Percentiles rank a stretch among this genome's conserved stretches.
Evolutionary conservation across 2,329 filamentous ascomycete species (phyloP).

Genomic region (Fonsecaea pedrosoi): DNA sequence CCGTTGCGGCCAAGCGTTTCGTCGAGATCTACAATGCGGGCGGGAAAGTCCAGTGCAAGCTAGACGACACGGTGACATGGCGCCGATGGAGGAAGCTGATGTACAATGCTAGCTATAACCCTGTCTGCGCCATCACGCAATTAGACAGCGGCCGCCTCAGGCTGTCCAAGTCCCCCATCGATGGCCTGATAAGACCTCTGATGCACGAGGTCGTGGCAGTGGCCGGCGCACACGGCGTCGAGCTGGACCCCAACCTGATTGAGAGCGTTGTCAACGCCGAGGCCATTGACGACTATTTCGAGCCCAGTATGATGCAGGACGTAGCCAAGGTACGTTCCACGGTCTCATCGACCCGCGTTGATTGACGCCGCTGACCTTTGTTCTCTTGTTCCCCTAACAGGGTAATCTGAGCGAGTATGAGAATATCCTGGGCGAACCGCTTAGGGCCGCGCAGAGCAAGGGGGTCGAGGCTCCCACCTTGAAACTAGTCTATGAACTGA

Average conservation of each 20-base stretch:
- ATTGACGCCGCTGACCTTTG: too few species aligned
- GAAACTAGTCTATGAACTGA: conserved; percentile 39
- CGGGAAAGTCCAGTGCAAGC: conserved; percentile 52
- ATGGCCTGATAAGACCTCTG: conserved; percentile 57
- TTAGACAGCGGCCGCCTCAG: conserved; percentile 60
- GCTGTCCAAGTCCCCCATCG: conserved; percentile 53
- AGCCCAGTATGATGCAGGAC: conserved; percentile 63
- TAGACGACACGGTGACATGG: conserved; percentile 44
- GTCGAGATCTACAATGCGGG: conserved; percentile 55
- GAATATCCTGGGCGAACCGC: conserved; percentile 63
- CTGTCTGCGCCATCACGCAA: conserved; percentile 58
- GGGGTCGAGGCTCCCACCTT: conserved; percentile 50
- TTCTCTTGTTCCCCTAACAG: conserved; percentile 38
- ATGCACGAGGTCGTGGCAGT: conserved; percentile 55
- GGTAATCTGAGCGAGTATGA: conserved; percentile 64
- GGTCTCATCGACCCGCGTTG: too few species aligned
- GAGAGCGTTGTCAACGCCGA: conserved; percentile 58
- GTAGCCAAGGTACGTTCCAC: conserved; percentile 51
- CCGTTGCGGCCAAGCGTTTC: conserved; percentile 49
- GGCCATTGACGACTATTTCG: conserved; percentile 54
- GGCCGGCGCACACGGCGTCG: conserved; percentile 52
- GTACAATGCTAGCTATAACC: conserved; percentile 59
- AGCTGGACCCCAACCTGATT: conserved; percentile 53
- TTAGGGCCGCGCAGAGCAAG: conserved; percentile 56
- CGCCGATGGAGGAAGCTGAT: conserved; percentile 52